Base-by-base conservation (phyloP, 2,329 filamentous ascomycete species). In the Fusarium anguioides region DNA sequence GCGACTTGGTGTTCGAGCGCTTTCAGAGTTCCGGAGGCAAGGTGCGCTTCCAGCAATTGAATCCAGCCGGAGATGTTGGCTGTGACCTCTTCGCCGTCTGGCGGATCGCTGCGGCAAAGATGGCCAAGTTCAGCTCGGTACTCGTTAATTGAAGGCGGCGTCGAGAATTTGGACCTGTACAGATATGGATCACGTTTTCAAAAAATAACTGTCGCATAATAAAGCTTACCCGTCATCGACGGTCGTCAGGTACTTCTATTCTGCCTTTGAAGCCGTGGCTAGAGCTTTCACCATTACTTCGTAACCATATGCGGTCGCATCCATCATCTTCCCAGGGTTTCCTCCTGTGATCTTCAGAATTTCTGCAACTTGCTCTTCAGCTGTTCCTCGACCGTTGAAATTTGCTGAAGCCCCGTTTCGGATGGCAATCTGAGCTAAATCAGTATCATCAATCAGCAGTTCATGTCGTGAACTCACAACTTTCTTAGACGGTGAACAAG, bases 201-300 rank as follows among this genome's bases (percentile, higher is more conserved):
- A 10, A 10, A 6, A 6, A 46, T 12, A 11, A 12, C n/a, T n/a
- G n/a, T n/a, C n/a, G n/a, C n/a, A n/a, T n/a, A n/a, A n/a, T n/a
- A n/a, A n/a, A 17, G 9, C 66, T 64, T 60, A 79, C 79, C 75
- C 78, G 47, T 75, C 75, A 60, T 80, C 76, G 3, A 75, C 75
- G 0, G 75, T 77, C 1, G 72, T 61, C 37, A 79, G 77, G 39
- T 73, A 75, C 48, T 79, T 80, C 5, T 46, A 36, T 11, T 46
- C 29, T 3, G 52, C 72, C 3, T 56, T 67, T 3, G 75, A 73
- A 11, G 67, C 44, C 6, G 15, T 62, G 36, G 69, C 64, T 1
- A 81, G 69, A 14, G 75, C 75, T 42, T 72, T 71, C 35, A 77
- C 64, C 21, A 75, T 78, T 1, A 75, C 59, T 10, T 76, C 71